Base-by-base conservation (phyloP, 257 asterid species). In the Craterostigma plantagineum region DNA sequence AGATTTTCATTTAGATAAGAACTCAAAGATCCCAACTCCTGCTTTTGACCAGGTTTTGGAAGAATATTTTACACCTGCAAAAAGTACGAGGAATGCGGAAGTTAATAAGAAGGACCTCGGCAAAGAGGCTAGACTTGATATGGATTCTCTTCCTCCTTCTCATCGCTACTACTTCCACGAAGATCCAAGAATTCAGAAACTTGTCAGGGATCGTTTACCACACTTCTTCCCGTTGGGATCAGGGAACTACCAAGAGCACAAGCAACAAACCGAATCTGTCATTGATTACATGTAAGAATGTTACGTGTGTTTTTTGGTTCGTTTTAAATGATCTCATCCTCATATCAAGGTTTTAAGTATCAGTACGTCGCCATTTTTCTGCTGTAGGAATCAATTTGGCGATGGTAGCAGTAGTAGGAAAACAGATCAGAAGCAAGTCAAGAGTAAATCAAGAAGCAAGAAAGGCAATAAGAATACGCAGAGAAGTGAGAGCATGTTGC, bases 141-240 rank as follows among this genome's bases (percentile, higher is more conserved):
- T n/a, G 35, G 59, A 45, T 48, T 38, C 74, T 16, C 52, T 47
- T 50, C 71, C 70, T 44, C 91, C 95, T 43, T 75, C 91, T 45
- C 73, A 66, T 60, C 41, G 38, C 52, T 87, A 82, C 62, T 83
- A 66, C 69, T 75, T 79, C 64, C 83, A 87, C 55, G 55, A 65
- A 12, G 92, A 87, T 68, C 51, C 73, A 50, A 82, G 83, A 58
- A 76, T 83, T 69, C 91, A 57, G 66, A 69, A 67, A 48, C 83
- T 83, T 46, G 73, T 87, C 40, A 83, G 75, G 49, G 73, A 67
- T 16, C 79, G 93, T 47, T 63, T 87, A 63, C 79, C 83, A 30
- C 58, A 79, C 61, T 87, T 82, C 70, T 64, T 65, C 16, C 98
- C 98, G 46, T 61, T 87, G 76, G 78, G 68, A 49, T 56, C 68